A percentile compares a stretch with the other conserved stretches of the same genome.
These are phyloP conservation scores for Solidago caesia DNA, from an alignment of 129 eudicot genomes.

Conservation along the genomic window DNA sequence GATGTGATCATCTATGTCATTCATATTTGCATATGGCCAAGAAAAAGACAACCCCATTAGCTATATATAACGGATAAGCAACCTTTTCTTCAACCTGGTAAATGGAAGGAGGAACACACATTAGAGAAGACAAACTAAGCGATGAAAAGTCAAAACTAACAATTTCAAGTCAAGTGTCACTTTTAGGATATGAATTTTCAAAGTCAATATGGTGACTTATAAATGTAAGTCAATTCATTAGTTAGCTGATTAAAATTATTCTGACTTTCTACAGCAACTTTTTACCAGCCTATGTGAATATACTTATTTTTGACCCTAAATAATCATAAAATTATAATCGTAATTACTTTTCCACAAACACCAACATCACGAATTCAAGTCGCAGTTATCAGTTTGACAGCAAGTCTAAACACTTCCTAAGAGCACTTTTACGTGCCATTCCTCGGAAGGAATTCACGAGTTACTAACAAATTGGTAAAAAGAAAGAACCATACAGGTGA, in stretches of 20 bases:
- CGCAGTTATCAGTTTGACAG: not conserved
- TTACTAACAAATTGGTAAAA: no score
- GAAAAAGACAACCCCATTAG: constrained; percentile 63
- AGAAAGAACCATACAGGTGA: no score
- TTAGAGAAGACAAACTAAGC: not conserved
- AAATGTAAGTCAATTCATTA: not conserved
- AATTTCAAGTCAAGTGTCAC: not conserved
- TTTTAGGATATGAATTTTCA: not conserved
- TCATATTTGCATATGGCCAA: constrained; percentile 47
- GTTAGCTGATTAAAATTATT: not conserved
- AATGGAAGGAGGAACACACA: not conserved
- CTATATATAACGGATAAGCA: not conserved
- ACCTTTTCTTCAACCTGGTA: constrained; percentile 32
- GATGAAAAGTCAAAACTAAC: not conserved
- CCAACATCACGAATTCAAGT: not conserved
- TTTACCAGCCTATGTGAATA: not conserved
- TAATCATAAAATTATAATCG: not conserved
- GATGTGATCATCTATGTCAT: constrained; percentile 45
- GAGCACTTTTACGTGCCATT: no score
- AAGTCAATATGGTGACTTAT: not conserved
- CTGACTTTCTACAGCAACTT: not conserved
- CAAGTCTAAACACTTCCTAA: no score
- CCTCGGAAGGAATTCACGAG: no score
- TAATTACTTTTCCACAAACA: not conserved
- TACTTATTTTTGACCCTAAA: not conserved